Evolutionary conservation across 805 yeast species (phyloP), one percentile per base, ranked within the genome.

Genomic region (Metschnikowia amazonensis): DNA sequence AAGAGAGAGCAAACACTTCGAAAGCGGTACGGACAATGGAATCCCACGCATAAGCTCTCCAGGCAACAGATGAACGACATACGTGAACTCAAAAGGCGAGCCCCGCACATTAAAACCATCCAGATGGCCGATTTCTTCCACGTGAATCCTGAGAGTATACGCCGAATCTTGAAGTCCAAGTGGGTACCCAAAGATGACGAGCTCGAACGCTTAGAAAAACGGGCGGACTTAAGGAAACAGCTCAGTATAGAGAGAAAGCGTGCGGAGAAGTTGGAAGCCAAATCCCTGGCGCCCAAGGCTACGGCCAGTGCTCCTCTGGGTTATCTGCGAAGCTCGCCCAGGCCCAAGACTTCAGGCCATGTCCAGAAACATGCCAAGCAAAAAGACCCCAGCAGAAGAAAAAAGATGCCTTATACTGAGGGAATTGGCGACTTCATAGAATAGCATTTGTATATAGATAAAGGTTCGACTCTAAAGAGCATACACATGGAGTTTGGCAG

Each of bases 61-160:
- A 70, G 94, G 42, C 81, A 76, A 38, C 79, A 84, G 8, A 86
- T 89, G 76, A 79, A 77, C 16, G 80, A 80, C 45, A 72, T 90
- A 3, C 66, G 86, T 44, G 60, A 69, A 4, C 55, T 89, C 38
- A 84, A 80, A 54, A 64, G 63, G 11, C 67, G 74, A 44, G 63
- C 70, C 50, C 96, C 97, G 0, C 72, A 76, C n/a, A 51, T 86
- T 43, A 77, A 76, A 3, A 74, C 83, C 2, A 66, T 68, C 2
- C 83, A 80, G 35, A 60, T 90, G 5, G 84, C 89, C 0, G 69
- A 75, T 27, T 76, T 75, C 58, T 89, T 84, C 64, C 69, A 76
- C 40, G 74, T 88, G 4, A 84, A 94, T 1, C 92, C 95, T 1
- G 95, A 89, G 53, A 86, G 90, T 0, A 77, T 89, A 2, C 70